These are phyloP conservation scores for Eremothecium coryli DNA, from an alignment of 1,139 yeast species.

Conservation along the genomic window DNA sequence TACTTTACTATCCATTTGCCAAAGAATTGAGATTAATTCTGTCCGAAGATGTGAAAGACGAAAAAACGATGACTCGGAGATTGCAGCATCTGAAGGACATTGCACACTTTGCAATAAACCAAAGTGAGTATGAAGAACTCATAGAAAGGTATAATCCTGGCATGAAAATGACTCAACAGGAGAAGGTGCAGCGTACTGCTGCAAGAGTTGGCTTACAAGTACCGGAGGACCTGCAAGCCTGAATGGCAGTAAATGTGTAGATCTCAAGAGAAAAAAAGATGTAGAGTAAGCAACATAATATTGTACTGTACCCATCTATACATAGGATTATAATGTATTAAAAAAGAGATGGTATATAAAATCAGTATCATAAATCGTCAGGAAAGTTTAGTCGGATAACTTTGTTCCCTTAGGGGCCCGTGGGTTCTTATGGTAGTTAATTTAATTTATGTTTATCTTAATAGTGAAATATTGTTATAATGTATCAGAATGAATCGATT, in stretches of 20 bases:
- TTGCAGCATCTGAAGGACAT: constrained; percentile 28
- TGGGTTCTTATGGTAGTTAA: too few relatives aligned
- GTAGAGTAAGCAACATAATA: too few relatives aligned
- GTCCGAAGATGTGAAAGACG: constrained; percentile 10
- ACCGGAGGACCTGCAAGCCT: too few relatives aligned
- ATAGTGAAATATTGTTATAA: too few relatives aligned
- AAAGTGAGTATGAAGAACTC: constrained; percentile 67
- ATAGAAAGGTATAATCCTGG: constrained; percentile 86
- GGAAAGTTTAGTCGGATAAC: too few relatives aligned
- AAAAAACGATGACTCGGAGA: constrained; percentile 12
- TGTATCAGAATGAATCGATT: too few relatives aligned
- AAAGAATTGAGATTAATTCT: constrained; percentile 10
- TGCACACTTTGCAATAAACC: constrained; percentile 54
- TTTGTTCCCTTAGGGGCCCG: too few relatives aligned
- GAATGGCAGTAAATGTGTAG: constrained; percentile 4
- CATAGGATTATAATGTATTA: too few relatives aligned
- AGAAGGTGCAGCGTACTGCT: constrained; percentile 72
- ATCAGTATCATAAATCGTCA: too few relatives aligned
- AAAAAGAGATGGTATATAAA: too few relatives aligned
- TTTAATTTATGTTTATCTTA: too few relatives aligned
- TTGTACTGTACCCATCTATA: too few relatives aligned
- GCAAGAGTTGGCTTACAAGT: constrained; percentile 71
- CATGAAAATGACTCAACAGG: constrained; percentile 63
- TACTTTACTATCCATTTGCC: constrained; percentile 15
- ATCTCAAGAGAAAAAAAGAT: neutral